Evolutionary conservation across 1,139 yeast species (phyloP).

Genomic region (Hansenula anomala): DNA sequence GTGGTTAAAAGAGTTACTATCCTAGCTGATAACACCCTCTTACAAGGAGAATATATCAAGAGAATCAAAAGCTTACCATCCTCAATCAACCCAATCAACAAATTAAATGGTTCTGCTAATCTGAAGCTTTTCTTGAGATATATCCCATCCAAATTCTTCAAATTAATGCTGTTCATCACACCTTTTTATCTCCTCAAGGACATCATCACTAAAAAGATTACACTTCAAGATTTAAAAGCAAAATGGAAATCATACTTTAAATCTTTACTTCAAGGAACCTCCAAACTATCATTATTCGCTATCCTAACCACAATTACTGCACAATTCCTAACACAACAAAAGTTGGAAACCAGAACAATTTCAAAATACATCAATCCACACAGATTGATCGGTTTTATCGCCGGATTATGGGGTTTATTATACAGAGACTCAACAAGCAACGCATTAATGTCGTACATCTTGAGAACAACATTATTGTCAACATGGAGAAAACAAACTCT

Average conservation of each 20-base stretch:
- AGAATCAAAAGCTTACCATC: no score
- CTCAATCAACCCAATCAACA: no score
- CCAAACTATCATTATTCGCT: constrained; percentile 3
- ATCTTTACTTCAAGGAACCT: constrained; percentile 1
- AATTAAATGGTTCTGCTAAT: no score
- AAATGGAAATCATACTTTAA: background rate
- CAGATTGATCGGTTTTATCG: constrained; percentile 7
- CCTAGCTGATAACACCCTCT: no score
- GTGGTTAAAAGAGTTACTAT: constrained; percentile 4
- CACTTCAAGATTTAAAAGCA: background rate
- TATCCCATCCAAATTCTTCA: constrained; percentile 9
- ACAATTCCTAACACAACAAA: constrained; percentile 1
- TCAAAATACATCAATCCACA: background rate
- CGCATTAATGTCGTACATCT: constrained; percentile 2
- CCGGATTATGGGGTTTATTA: constrained; percentile 9
- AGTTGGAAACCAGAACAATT: background rate
- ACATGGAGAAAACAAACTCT: constrained; percentile 2
- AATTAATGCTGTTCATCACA: constrained; percentile 3
- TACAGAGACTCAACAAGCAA: constrained; percentile 1
- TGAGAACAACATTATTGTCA: constrained; percentile 4
- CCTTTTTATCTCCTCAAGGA: constrained; percentile 1
- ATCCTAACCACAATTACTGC: constrained; percentile 3
- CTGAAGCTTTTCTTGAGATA: constrained; percentile 2
- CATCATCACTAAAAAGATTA: background rate
- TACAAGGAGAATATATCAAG: no score